Evolutionary conservation across 805 yeast species (phyloP), one percentile per base, ranked within the genome.

Genomic region (Candida vaughaniae): DNA sequence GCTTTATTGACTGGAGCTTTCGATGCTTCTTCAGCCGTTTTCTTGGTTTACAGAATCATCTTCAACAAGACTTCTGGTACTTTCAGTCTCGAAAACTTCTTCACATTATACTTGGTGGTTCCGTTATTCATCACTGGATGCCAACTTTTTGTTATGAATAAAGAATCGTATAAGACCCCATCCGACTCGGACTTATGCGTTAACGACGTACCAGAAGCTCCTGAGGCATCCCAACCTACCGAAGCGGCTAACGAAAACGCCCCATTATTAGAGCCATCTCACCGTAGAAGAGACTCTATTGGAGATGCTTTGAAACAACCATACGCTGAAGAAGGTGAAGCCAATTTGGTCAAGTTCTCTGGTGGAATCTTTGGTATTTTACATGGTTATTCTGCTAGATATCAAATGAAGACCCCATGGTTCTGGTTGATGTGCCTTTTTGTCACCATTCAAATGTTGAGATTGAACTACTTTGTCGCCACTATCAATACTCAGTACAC

Each of bases 1-100:
- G 80, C 80, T 16, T 56, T 76, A 29, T 52, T 76, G 38, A 75
- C 80, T 1, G 81, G 82, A 12, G 80, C 82, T 0, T 76, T 76
- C 43, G 82, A 76, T 55, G 73, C 81, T 7, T 74, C 80, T 3
- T 71, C 77, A 6, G 80, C 80, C 1, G 68, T 76, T 12, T 76
- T 76, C 49, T 59, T 76, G 49, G 31, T 73, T 31, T 76, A 75
- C 58, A 67, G 67, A 35, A 47, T 67, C 15, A 39, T 67, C 22
- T 76, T 71, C 55, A 46, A 51, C 30, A 48, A 43, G 11, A 47
- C 65, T 11, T 46, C 57, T 3, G 57, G 55, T 1, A 32, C 55
- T 1, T 73, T 76, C 53, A 58, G 64, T 6, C 46, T 76, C 36
- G 60, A 53, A 36, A 57, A 57, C 31, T 76, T 76, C 42, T 76